Base-by-base conservation (phyloP, 371 early-diverging fungal genomes). In the Mucor indicus region DNA sequence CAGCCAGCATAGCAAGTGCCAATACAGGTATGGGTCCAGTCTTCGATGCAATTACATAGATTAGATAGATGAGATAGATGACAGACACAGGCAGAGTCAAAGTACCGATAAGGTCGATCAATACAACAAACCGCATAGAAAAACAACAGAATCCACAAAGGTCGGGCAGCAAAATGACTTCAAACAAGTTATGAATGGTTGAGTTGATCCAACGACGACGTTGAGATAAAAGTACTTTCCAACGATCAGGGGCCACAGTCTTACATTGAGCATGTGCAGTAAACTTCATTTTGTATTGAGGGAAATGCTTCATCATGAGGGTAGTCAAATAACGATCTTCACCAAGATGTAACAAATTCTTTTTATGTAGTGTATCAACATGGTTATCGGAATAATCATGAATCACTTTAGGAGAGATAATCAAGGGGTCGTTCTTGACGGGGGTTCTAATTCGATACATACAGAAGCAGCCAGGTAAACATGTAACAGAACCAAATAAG, bases 201-300 rank as follows among this genome's bases (percentile, higher is more conserved):
- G 97, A 96, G 72, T 99, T 99, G 63, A 99, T 99, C 99, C 99
- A 98, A 30, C 99, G 83, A 57, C 92, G 86, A 33, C 85, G 71
- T 69, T 87, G 85, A 2, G 79, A 98, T 29, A 99, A 74, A 48
- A 99, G 75, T 23, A 99, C 84, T 29, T 79, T 71, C 85, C 96
- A 99, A 50, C 84, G 80, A 55, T 97, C 98, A 4, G 99, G 99
- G 11, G 94, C 99, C 35, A 87, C 86, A 15, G 99, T 99, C 64
- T 82, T 81, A 66, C 99, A 98, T 58, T 89, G 84, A 7, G 99
- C 99, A 49, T 92, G 88, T 0, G 96, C 84, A 4, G 94, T 91
- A 70, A 99, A 99, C 45, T 93, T 92, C 73, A 93, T 91, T 74
- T 97, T 97, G 79, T 91, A 88, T 67, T 92, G 89, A 43, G 98